Evolutionary conservation across 169 alveolate species (phyloP).

Genomic region (Cytauxzoon felis): DNA sequence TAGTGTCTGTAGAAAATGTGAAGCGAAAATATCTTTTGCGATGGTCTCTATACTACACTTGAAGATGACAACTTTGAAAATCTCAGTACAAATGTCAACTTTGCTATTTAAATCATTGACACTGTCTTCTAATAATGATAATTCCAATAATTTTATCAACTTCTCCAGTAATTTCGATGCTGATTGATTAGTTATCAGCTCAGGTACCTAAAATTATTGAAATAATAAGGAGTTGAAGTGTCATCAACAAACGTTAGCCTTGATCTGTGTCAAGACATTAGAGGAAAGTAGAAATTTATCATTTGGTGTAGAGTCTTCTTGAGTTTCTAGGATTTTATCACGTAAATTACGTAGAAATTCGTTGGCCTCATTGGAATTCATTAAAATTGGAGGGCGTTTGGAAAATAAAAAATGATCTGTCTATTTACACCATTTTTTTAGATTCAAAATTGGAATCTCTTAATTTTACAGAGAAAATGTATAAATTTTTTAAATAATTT

Average conservation of each 20-base stretch:
- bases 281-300: conserved; percentile 48
- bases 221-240: neutral
- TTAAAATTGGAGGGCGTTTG: too few relatives aligned
- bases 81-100: conserved; percentile 9
- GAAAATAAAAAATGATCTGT: too few relatives aligned
- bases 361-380: conserved; percentile 22
- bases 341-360: conserved; percentile 33
- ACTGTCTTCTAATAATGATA: conserved; percentile 42
- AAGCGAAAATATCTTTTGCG: conserved; percentile 37
- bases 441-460: too few relatives aligned
- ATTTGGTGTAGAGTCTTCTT: conserved; percentile 35
- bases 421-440: too few relatives aligned
- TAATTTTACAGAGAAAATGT: too few relatives aligned
- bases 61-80: conserved; percentile 7
- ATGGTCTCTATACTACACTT: conserved; percentile 22
- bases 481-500: too few relatives aligned
- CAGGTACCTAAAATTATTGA: conserved; percentile 21
- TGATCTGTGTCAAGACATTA: conserved; percentile 37
- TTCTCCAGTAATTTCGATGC: conserved; percentile 36
- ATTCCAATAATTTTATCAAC: conserved; percentile 38
- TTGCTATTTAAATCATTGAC: conserved; percentile 26
- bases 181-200: conserved; percentile 27
- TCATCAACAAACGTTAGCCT: conserved; percentile 29
- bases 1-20: conserved; percentile 40
- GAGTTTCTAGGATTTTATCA: conserved; percentile 1